Evolutionary conservation across 2,329 filamentous ascomycete species (phyloP), one percentile per base, ranked within the genome.

Genomic region (Colletotrichum karsti): DNA sequence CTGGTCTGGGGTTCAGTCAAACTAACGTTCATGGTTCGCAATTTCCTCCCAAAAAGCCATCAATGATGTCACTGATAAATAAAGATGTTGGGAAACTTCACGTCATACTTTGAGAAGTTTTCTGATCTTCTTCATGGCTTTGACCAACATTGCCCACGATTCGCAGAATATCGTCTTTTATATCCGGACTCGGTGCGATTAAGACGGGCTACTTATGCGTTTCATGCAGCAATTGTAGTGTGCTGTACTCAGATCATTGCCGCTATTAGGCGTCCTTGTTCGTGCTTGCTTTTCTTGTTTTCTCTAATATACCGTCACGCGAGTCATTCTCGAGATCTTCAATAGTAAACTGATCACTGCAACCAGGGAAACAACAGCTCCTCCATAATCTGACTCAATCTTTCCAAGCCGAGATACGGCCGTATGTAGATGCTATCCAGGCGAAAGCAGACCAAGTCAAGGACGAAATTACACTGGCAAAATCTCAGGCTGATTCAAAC

Each of bases 1-100:
- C 71, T 83, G 2, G 74, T 84, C 20, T 84, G 81, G 83, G 82
- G 82, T 2, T 81, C 78, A 44, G 72, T 83, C 3, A 80, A 80
- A 65, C 67, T 84, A n/a, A 78, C 82, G 13, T 74, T 84, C 48
- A 73, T 78, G 56, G 77, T 79, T 67, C 65, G 73, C 70, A 8
- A n/a, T n/a, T n/a, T n/a, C n/a, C n/a, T n/a, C n/a, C n/a, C n/a
- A n/a, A n/a, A n/a, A n/a, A n/a, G n/a, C n/a, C n/a, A n/a, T n/a
- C n/a, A n/a, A n/a, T n/a, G n/a, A n/a, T n/a, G n/a, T n/a, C n/a
- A n/a, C n/a, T n/a, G n/a, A n/a, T n/a, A n/a, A n/a, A n/a, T n/a
- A n/a, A n/a, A 62, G 79, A 60, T 76, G 15, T 69, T 75, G 1
- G 69, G 75, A 1, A 82, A 81, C 20, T 77, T 77, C 37, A 73